These are phyloP conservation scores for Alternaria angustiovoidea DNA, from an alignment of 2,329 filamentous ascomycete genomes.

Conservation along the genomic window DNA sequence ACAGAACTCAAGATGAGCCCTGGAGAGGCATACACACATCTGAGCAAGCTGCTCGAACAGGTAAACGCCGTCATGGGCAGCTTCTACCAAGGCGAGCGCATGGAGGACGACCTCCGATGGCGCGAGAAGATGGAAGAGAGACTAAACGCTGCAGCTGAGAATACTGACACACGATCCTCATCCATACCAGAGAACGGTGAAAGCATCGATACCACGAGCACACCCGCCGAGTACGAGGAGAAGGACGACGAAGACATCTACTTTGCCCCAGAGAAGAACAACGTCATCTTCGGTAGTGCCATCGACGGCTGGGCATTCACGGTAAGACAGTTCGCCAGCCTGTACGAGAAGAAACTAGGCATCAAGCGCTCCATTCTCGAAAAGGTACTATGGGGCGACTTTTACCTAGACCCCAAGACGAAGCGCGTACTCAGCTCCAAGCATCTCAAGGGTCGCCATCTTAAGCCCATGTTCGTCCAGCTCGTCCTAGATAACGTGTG, in stretches of 20 bases:
- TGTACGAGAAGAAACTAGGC: conserved; percentile 97
- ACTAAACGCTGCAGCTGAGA: conserved; percentile 74
- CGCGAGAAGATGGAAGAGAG: conserved; percentile 89
- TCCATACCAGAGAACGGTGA: conserved; percentile 64
- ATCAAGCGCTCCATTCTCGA: conserved; percentile 89
- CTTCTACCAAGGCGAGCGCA: conserved; percentile 96
- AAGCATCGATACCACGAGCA: conserved; percentile 56
- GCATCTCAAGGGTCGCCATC: conserved; percentile 86
- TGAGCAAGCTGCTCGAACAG: conserved; percentile 90
- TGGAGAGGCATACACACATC: conserved; percentile 84
- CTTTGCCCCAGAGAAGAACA: conserved; percentile 97
- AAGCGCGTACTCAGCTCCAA: conserved; percentile 91
- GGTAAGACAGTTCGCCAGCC: conserved; percentile 86
- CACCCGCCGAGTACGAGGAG: conserved; percentile 76
- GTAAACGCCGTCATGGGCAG: conserved; percentile 97
- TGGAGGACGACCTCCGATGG: conserved; percentile 98
- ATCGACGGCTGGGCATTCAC: conserved; percentile 99
- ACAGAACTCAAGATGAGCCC: conserved; percentile 96
- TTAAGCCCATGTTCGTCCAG: conserved; percentile 98
- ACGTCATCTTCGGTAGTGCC: conserved; percentile 98
- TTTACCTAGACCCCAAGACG: conserved; percentile 94
- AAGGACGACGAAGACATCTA: conserved; percentile 96
- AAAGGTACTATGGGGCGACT: conserved; percentile 96
- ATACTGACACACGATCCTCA: conserved; percentile 61
- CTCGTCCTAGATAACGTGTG: conserved; percentile 94